Conservation (phyloP, 768 basidiomycete species). For the Mycena leptocephala region DNA sequence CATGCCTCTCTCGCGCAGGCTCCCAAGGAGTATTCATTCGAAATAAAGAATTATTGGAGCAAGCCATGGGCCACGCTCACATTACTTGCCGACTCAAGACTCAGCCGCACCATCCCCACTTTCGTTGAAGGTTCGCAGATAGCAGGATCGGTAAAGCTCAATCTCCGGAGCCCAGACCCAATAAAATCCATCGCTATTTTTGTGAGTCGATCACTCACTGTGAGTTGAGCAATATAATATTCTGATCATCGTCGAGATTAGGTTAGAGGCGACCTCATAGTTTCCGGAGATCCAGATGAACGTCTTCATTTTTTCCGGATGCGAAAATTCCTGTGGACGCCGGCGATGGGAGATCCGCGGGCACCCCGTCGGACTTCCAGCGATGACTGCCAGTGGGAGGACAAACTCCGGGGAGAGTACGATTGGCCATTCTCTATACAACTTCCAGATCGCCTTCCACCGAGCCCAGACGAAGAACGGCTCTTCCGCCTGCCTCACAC, state of each 20-base stretch:
- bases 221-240: background rate
- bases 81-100: constrained; percentile 5
- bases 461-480: background rate
- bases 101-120: constrained; percentile 18
- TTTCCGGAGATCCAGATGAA: constrained; percentile 14
- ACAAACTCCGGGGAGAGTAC: constrained; percentile 28
- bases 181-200: constrained; percentile 20
- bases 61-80: constrained; percentile 26
- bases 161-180: constrained; percentile 1
- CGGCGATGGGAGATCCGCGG: constrained; percentile 25
- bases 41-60: constrained; percentile 13
- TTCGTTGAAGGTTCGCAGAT: constrained; percentile 24
- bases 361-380: background rate
- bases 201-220: background rate
- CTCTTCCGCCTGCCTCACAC: constrained; percentile 29
- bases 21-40: constrained; percentile 26
- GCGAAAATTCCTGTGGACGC: constrained; percentile 5
- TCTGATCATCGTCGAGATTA: background rate
- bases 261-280: constrained; percentile 25
- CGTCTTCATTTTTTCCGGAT: constrained; percentile 1
- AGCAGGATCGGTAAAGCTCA: constrained; percentile 20
- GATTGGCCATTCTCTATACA: constrained; percentile 22
- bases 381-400: constrained; percentile 13
- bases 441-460: constrained; percentile 6
- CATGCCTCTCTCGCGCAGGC: background rate